These are phyloP conservation scores for Penicillium sp. DNA, from an alignment of 2,329 filamentous ascomycete species.

Conservation along the genomic window DNA sequence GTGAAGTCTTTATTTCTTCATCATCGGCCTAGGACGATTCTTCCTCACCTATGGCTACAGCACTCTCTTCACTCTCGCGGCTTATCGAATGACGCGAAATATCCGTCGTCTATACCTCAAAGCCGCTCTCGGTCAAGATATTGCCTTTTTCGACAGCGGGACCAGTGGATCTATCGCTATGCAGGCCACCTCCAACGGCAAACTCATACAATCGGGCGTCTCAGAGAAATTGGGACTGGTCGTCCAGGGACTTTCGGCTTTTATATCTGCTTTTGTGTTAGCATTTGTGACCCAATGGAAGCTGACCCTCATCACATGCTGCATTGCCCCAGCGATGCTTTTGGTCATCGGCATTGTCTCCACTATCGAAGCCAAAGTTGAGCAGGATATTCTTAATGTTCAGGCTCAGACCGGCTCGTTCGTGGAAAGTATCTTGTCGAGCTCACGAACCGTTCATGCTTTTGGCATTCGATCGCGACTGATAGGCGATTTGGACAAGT, in stretches of 20 bases:
- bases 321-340: slow-evolving; percentile 21
- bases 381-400: slow-evolving; percentile 22
- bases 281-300: slow-evolving; percentile 28
- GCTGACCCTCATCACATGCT: slow-evolving; percentile 23
- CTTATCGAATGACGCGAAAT: slow-evolving; percentile 14
- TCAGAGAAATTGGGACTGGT: slow-evolving; percentile 26
- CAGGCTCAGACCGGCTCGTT: slow-evolving; percentile 23
- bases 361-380: slow-evolving; percentile 20
- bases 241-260: slow-evolving; percentile 21
- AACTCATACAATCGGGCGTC: slow-evolving; percentile 21
- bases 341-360: slow-evolving; percentile 10
- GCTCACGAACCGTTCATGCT: slow-evolving; percentile 24
- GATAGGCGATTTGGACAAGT: slow-evolving; percentile 20
- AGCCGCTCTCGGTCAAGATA: slow-evolving; percentile 33
- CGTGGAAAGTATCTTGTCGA: slow-evolving; percentile 20
- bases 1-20: slow-evolving; percentile 38
- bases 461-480: slow-evolving; percentile 22
- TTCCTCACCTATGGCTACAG: slow-evolving; percentile 36
- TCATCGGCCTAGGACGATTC: slow-evolving; percentile 39
- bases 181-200: slow-evolving; percentile 35
- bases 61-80: slow-evolving; percentile 15
- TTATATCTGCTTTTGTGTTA: slow-evolving; percentile 25
- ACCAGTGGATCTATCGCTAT: slow-evolving; percentile 30
- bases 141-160: slow-evolving; percentile 33
- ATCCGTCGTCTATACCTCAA: slow-evolving; percentile 17